A percentile compares a stretch with the other conserved stretches of the same genome.
These are phyloP conservation scores for Coemansia sp. DNA, from an alignment of 192 early-diverging fungal genomes.

Conservation along the genomic window DNA sequence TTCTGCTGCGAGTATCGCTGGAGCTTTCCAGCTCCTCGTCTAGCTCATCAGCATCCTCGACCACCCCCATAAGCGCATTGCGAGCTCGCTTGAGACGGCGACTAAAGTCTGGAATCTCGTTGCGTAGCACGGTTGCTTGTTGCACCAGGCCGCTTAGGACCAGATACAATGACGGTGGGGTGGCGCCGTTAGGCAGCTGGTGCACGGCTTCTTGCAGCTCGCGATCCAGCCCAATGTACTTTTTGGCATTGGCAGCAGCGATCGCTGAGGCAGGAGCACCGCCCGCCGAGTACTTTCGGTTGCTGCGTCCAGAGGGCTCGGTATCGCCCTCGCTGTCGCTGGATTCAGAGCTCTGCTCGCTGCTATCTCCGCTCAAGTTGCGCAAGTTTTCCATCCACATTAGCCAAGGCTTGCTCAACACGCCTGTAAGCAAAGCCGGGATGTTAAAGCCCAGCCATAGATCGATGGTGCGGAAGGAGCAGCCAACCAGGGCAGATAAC, in stretches of 20 bases:
- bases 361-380: slow-evolving; percentile 33
- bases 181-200: slow-evolving; percentile 34
- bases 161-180: slow-evolving; percentile 44
- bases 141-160: slow-evolving; percentile 50
- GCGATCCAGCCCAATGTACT: slow-evolving; percentile 33
- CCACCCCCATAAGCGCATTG: slow-evolving; percentile 53
- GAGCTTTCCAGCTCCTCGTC: slow-evolving; percentile 44
- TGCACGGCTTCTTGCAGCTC: slow-evolving; percentile 36
- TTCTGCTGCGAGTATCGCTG: neutral
- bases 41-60: slow-evolving; percentile 46
- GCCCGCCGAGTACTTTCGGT: slow-evolving; percentile 8
- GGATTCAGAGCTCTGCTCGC: slow-evolving; percentile 8
- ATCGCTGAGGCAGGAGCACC: slow-evolving; percentile 48
- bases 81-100: slow-evolving; percentile 45
- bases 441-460: slow-evolving; percentile 64
- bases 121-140: slow-evolving; percentile 42
- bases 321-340: slow-evolving; percentile 45
- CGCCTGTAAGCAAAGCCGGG: slow-evolving; percentile 33
- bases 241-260: slow-evolving; percentile 32
- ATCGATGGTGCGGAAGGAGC: slow-evolving; percentile 69
- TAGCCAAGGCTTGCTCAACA: slow-evolving; percentile 46
- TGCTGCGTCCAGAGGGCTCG: slow-evolving; percentile 22
- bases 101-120: slow-evolving; percentile 48
- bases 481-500: slow-evolving; percentile 76
- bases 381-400: slow-evolving; percentile 50